These are phyloP conservation scores for Phylloporus sp. DNA, from an alignment of 768 basidiomycete genomes.

Conservation along the genomic window DNA sequence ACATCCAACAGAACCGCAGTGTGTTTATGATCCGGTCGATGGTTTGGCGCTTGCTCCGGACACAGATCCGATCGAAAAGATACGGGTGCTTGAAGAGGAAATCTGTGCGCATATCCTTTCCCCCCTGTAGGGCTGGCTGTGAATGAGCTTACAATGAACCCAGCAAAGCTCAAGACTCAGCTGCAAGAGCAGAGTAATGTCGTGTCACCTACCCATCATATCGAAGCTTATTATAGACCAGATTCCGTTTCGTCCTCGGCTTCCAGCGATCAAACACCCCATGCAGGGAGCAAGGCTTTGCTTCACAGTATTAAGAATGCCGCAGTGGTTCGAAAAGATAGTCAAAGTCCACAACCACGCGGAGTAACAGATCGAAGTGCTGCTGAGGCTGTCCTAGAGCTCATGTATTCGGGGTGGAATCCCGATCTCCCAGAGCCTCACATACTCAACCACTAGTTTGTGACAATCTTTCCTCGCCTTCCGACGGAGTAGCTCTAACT, in stretches of 20 bases:
- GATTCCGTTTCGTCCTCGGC: slow-evolving; percentile 19
- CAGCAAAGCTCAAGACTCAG: slow-evolving; percentile 61
- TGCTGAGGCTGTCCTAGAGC: slow-evolving; percentile 54
- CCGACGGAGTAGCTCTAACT: slow-evolving; percentile 10
- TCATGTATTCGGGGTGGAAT: slow-evolving; percentile 79
- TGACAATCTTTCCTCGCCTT: slow-evolving; percentile 14
- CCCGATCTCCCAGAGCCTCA: slow-evolving; percentile 76
- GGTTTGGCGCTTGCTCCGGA: slow-evolving; percentile 73
- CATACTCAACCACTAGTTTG: slow-evolving; percentile 71
- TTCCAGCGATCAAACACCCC: slow-evolving; percentile 12
- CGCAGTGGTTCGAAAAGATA: slow-evolving; percentile 36
- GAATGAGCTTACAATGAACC: slow-evolving; percentile 11
- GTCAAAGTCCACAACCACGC: slow-evolving; percentile 47
- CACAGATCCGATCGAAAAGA: slow-evolving; percentile 74
- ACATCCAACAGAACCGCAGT: slow-evolving; percentile 82
- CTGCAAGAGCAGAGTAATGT: slow-evolving; percentile 50
- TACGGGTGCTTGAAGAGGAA: slow-evolving; percentile 70
- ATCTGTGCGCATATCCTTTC: slow-evolving; percentile 46
- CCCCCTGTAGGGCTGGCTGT: not conserved
- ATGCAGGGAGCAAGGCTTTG: slow-evolving; percentile 2
- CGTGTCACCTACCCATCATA: slow-evolving; percentile 19
- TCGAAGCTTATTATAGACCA: slow-evolving; percentile 17
- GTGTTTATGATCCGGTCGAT: slow-evolving; percentile 83
- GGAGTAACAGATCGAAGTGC: slow-evolving; percentile 35
- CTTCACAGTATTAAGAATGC: slow-evolving; percentile 2